Base-by-base conservation (phyloP, 768 basidiomycete genomes). In the Leccinellum luteum region DNA sequence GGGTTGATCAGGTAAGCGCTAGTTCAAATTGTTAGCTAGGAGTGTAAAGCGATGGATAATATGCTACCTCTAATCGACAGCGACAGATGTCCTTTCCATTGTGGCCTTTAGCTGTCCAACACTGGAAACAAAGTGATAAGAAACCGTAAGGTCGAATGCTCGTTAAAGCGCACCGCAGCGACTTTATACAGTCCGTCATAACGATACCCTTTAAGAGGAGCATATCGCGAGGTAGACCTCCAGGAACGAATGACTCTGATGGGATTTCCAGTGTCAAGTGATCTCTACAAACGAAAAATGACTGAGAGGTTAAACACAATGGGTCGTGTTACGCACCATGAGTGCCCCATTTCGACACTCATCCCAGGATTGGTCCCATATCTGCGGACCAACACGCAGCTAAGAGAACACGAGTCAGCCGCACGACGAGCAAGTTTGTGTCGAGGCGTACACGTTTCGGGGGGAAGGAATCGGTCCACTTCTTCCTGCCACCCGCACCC, bases 101-200 rank as follows among this genome's bases (percentile, higher is more conserved):
- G 0, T 3, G 1, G 9, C 68, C 70, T 23, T 50, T 62, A 4
- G 54, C 60, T 21, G 61, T 59, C 69, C 69, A 71, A 30, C 13
- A 57, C 69, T 71, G 28, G 15, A 4, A 25, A 17, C 9, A 9
- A 43, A 48, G 51, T 44, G 6, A 41, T 59, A 3, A 44, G 17
- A 10, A 41, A 28, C 25, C 1, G 14, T 21, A 32, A 12, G 30
- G 17, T 21, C 15, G 8, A 17, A 50, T 50, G 27, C 6, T 13
- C 4, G 9, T 49, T 3, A 12, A 28, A 19, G 31, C 15, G 3
- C 13, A 74, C 73, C 6, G 51, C 41, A 4, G 61, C 35, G 3
- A 72, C 60, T 34, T 27, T 71, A 52, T 72, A 72, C 3, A 72
- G 43, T 19, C 71, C 71, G 30, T 74, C 71, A 25, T 74, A 72